phyloP scores from a whole-genome alignment of 2,329 filamentous ascomycete species.

The Talaromyces sp. region DNA sequence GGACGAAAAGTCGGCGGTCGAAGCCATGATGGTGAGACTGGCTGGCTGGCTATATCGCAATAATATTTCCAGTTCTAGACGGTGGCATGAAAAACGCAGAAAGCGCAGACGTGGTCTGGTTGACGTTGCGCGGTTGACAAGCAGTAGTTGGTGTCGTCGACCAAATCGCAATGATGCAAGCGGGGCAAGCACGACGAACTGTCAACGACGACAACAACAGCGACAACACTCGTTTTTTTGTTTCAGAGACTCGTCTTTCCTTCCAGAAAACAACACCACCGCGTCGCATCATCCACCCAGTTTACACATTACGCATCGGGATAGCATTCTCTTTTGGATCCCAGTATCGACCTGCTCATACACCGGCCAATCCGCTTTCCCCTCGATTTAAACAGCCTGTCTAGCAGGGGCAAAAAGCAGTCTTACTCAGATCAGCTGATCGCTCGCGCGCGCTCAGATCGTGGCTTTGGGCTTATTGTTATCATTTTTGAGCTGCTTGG shows the following conservation, averaged over 20 bases:
- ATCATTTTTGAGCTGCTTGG: neutral
- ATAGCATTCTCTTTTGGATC: neutral
- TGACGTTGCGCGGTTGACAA: neutral
- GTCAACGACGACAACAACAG: neutral
- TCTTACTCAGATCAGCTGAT: neutral
- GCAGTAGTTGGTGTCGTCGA: neutral
- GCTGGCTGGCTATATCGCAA: neutral
- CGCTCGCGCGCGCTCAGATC: neutral
- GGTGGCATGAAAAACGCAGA: neutral
- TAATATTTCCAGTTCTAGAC: neutral
- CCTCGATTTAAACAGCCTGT: neutral
- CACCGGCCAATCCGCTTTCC: neutral
- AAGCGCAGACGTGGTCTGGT: neutral
- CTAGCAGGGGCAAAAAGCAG: neutral
- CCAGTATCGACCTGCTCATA: neutral
- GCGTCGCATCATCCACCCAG: neutral
- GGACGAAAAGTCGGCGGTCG: conserved; percentile 3
- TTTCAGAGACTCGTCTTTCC: neutral
- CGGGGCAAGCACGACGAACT: neutral
- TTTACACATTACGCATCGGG: neutral
- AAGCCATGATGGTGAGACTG: neutral
- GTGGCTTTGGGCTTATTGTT: neutral
- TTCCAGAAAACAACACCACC: neutral
- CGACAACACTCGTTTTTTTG: neutral
- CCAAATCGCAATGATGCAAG: neutral